A percentile compares a stretch with the other conserved stretches of the same genome.
Evolutionary conservation across 768 basidiomycete genomes (phyloP).

Genomic region (Podaxis pistillaris): DNA sequence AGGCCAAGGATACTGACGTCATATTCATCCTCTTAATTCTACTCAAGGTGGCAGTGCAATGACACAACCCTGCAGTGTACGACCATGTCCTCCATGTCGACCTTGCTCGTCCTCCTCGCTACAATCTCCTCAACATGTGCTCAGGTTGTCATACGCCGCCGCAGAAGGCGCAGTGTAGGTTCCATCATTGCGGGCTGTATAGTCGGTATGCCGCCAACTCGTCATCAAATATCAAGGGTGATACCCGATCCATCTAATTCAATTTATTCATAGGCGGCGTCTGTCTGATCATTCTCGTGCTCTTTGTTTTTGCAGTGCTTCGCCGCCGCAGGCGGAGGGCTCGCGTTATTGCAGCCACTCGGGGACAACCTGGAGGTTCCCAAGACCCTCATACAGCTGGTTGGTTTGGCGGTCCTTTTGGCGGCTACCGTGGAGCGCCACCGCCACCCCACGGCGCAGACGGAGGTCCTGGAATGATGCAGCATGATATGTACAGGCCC

Average conservation of each 20-base stretch:
- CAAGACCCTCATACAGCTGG: not conserved
- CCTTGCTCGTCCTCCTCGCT: not conserved
- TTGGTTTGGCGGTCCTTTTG: not conserved
- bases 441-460: not conserved
- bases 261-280: not conserved
- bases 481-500: not conserved
- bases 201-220: not conserved
- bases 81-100: not conserved
- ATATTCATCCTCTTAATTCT: not conserved
- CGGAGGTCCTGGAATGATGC: not conserved
- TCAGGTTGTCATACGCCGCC: not conserved
- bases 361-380: not conserved
- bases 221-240: not conserved
- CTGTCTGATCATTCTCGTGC: not conserved
- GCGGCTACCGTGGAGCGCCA: not conserved
- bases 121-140: not conserved
- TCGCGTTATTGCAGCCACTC: not conserved
- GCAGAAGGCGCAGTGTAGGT: not conserved
- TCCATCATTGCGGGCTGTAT: not conserved
- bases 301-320: not conserved
- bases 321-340: not conserved
- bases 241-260: not conserved
- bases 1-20: slow-evolving; percentile 1
- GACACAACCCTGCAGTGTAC: not conserved
- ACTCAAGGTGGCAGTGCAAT: not conserved